A percentile compares a stretch with the other conserved stretches of the same genome.
These are phyloP conservation scores for Phytophthora pisi DNA, from an alignment of 352 stramenopile species.

Conservation along the genomic window DNA sequence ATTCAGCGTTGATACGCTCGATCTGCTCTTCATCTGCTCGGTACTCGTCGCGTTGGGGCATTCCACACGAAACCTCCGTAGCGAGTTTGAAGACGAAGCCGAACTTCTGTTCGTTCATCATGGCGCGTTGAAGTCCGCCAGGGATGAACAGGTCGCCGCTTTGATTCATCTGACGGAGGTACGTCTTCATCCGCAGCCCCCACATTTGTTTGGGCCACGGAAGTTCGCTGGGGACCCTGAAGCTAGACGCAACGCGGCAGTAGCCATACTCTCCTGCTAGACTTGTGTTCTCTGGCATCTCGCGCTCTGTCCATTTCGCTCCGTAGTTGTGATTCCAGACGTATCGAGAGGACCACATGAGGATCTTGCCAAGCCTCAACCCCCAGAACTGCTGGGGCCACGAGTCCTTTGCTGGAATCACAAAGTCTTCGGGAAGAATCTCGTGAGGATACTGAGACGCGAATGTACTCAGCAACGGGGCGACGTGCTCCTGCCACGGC, in stretches of 20 bases:
- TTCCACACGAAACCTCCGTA: neutral
- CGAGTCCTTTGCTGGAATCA: slow-evolving; percentile 17
- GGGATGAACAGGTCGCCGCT: slow-evolving; percentile 24
- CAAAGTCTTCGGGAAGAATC: slow-evolving; percentile 37
- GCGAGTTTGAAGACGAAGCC: slow-evolving; percentile 40
- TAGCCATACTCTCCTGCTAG: slow-evolving; percentile 23
- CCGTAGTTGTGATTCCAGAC: slow-evolving; percentile 14
- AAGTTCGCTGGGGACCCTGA: slow-evolving; percentile 17
- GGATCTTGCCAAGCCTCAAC: slow-evolving; percentile 31
- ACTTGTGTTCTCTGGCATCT: slow-evolving; percentile 17
- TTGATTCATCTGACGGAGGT: slow-evolving; percentile 22
- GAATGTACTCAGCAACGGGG: slow-evolving; percentile 27
- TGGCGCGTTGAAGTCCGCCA: slow-evolving; percentile 5
- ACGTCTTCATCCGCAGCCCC: slow-evolving; percentile 17
- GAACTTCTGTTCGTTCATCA: slow-evolving; percentile 12
- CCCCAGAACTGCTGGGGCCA: slow-evolving; percentile 32
- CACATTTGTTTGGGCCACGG: slow-evolving; percentile 40
- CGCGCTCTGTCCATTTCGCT: slow-evolving; percentile 19
- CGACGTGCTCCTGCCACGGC: slow-evolving; percentile 23
- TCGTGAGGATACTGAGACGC: slow-evolving; percentile 22
- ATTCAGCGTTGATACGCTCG: neutral
- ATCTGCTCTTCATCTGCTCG: slow-evolving; percentile 16
- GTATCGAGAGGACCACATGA: slow-evolving; percentile 35
- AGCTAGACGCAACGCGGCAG: slow-evolving; percentile 22
- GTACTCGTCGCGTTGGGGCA: slow-evolving; percentile 6